A percentile compares a stretch with the other conserved stretches of the same genome.
phyloP scores from a whole-genome alignment of 805 yeast species.

The Ogataea salicorniae region DNA sequence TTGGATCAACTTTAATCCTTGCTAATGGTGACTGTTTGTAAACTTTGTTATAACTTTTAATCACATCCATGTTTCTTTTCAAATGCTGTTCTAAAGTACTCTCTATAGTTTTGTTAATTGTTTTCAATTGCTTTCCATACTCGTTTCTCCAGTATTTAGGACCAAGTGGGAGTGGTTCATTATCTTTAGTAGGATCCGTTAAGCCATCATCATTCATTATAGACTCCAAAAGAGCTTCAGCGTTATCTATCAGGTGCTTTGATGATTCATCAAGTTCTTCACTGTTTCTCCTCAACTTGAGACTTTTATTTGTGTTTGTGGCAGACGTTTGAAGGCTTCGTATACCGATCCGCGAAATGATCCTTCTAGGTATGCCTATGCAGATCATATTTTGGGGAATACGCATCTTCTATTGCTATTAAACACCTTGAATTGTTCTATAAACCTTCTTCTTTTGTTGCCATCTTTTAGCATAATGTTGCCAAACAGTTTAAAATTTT shows the following conservation, averaged over 20 bases:
- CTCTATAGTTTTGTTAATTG: conserved; percentile 15
- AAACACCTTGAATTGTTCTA: too few species aligned
- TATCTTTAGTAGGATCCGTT: conserved; percentile 4
- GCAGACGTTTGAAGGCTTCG: neutral
- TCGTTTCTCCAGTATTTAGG: conserved; percentile 19
- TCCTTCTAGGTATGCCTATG: neutral
- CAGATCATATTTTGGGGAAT: neutral
- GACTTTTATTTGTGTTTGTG: neutral
- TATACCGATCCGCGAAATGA: neutral
- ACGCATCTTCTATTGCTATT: too few species aligned
- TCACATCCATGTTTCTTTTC: conserved; percentile 17
- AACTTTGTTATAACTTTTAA: conserved; percentile 22
- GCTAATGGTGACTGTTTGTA: conserved; percentile 14
- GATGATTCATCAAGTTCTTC: neutral
- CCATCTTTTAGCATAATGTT: too few species aligned
- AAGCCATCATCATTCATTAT: conserved; percentile 13
- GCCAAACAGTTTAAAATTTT: too few species aligned
- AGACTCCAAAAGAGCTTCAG: neutral
- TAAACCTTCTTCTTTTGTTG: too few species aligned
- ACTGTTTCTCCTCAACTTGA: neutral
- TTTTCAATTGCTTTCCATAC: conserved; percentile 15
- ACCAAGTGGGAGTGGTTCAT: conserved; percentile 3
- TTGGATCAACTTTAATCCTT: conserved; percentile 19
- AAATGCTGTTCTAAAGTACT: conserved; percentile 19
- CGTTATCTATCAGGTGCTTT: neutral